A percentile compares a stretch with the other conserved stretches of the same genome.
Conservation (phyloP, 208 protist species). For the Novymonas esmeraldas region DNA sequence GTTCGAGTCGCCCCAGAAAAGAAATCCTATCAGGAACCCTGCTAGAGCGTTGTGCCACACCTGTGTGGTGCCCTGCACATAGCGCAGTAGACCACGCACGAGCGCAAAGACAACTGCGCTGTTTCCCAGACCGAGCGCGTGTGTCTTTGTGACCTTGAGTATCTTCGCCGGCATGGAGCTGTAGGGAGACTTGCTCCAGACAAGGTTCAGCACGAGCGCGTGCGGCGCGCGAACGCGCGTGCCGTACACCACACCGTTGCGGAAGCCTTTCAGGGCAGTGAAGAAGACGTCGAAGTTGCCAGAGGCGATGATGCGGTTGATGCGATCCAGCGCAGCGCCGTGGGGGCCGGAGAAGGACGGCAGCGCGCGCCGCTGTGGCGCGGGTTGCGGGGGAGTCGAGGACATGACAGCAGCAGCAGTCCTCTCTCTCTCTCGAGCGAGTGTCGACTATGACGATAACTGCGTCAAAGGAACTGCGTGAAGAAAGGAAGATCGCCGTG, state of each 20-base stretch:
- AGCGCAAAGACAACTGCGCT: constrained; percentile 65
- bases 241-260: constrained; percentile 90
- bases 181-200: constrained; percentile 80
- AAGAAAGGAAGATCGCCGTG: no score
- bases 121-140: constrained; percentile 73
- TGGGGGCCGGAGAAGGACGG: constrained; percentile 19
- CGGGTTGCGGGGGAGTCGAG: not conserved
- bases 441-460: no score
- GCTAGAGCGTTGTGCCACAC: constrained; percentile 78
- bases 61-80: constrained; percentile 34
- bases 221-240: constrained; percentile 83
- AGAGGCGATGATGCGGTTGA: constrained; percentile 72
- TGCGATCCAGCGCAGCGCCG: constrained; percentile 26
- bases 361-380: not conserved
- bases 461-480: no score
- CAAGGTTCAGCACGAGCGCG: constrained; percentile 85
- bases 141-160: constrained; percentile 63
- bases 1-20: constrained; percentile 76
- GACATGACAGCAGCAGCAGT: not conserved
- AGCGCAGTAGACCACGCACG: constrained; percentile 48
- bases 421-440: not conserved
- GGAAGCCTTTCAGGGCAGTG: constrained; percentile 77
- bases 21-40: constrained; percentile 73
- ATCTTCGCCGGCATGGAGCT: constrained; percentile 61
- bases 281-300: constrained; percentile 69